Evolutionary conservation across 768 basidiomycete species (phyloP).

Genomic region (Suillus placidus): DNA sequence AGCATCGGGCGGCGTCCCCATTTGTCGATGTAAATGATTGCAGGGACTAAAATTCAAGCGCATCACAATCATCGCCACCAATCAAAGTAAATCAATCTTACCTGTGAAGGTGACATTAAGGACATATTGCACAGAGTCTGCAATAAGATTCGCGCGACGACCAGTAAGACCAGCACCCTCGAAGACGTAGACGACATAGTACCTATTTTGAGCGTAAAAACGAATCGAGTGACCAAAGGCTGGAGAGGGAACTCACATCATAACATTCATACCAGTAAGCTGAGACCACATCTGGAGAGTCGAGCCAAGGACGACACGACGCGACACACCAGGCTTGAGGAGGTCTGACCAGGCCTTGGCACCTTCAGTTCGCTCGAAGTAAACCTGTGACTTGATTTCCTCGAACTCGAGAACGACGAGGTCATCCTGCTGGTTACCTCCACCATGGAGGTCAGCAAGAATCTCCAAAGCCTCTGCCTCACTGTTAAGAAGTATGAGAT

Average conservation of each 20-base stretch:
- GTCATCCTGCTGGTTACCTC: conserved; percentile 57
- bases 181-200: conserved; percentile 65
- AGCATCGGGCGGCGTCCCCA: conserved; percentile 83
- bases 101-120: conserved; percentile 43
- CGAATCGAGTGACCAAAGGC: background rate
- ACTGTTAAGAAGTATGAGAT: conserved; percentile 14
- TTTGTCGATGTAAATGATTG: conserved; percentile 67
- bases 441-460: conserved; percentile 71
- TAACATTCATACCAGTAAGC: conserved; percentile 76
- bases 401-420: conserved; percentile 71
- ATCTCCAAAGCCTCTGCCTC: conserved; percentile 67
- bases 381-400: conserved; percentile 60
- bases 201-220: conserved; percentile 13
- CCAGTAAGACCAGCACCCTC: conserved; percentile 78
- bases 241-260: conserved; percentile 54
- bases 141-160: conserved; percentile 72
- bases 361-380: conserved; percentile 68
- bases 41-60: conserved; percentile 34
- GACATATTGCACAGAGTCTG: conserved; percentile 64
- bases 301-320: conserved; percentile 71
- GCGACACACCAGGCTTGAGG: conserved; percentile 63
- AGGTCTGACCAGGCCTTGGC: conserved; percentile 73
- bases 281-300: conserved; percentile 84
- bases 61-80: background rate
- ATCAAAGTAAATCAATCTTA: conserved; percentile 18